Base-by-base conservation (phyloP, 78 protist genomes). In the Abeoforma whisleri region DNA sequence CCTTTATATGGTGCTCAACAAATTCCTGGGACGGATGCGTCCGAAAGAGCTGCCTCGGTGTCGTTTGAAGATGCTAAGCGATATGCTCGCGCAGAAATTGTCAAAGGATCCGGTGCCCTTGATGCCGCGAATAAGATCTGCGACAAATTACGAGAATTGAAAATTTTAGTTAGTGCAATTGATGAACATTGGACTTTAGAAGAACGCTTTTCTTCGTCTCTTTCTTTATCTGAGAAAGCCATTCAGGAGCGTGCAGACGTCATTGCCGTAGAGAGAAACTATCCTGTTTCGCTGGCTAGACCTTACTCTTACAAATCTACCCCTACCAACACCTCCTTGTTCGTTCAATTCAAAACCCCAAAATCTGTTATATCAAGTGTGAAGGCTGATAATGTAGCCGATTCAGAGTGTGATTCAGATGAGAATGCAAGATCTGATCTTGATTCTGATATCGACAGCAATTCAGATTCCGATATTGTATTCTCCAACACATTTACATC, bases 1-100 rank as follows among this genome's bases (percentile, higher is more conserved):
- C 83, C 83, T 16, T 68, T 79, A 19, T 79, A 28, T 33, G 83
- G 83, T 0, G 83, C 57, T 0, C 83, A 79, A 68, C 83, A 30
- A 22, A 79, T 79, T 79, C 40, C 83, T 16, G 83, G 83, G 22
- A 79, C 19, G 12, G 83, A 79, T 19, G 83, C 83, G 22, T 74
- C 79, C 23, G 36, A 37, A 48, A 35, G 79, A 37, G 79, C 79
- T 37, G 23, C 79, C 0, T 28, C 34, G 25, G 79, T 74, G 0
- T 74, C 79, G 23, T 74, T 74, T 74, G 79, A 74, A 0, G n/a
- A n/a, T n/a, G 23, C 33, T 35, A 68, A 68, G n/a, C 28, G 28
- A 30, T 74, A 74, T 0, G 79, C 79, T 28, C 79, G 79, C 28
- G 79, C 79, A 22, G 79, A 74, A 48, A 74, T 74, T 74, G 79